A percentile compares a stretch with the other conserved stretches of the same genome.
phyloP scores from a whole-genome alignment of 2,329 filamentous ascomycete genomes.

The Didymella exigua region DNA sequence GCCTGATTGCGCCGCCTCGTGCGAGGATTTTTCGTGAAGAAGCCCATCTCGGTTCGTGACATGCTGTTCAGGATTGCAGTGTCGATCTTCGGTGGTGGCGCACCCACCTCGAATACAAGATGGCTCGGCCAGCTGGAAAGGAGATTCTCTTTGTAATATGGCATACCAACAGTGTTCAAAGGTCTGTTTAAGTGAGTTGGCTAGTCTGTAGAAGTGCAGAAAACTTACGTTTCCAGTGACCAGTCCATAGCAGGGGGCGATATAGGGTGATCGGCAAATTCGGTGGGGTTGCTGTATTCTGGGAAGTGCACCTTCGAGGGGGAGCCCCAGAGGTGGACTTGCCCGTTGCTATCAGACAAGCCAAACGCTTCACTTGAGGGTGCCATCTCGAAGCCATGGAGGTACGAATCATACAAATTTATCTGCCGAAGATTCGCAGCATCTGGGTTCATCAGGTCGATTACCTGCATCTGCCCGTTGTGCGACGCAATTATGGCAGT shows the following conservation, averaged over 20 bases:
- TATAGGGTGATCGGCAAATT: slow-evolving; percentile 71
- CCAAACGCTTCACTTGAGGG: slow-evolving; percentile 86
- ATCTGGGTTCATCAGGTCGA: slow-evolving; percentile 93
- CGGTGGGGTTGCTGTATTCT: slow-evolving; percentile 74
- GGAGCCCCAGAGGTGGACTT: slow-evolving; percentile 87
- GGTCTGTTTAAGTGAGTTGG: slow-evolving; percentile 59
- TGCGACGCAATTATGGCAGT: slow-evolving; percentile 94
- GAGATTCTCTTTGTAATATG: slow-evolving; percentile 86
- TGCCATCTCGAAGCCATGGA: slow-evolving; percentile 83
- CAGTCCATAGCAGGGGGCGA: slow-evolving; percentile 69
- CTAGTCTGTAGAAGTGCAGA: neutral
- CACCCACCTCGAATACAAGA: slow-evolving; percentile 82
- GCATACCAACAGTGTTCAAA: slow-evolving; percentile 84
- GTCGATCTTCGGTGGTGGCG: slow-evolving; percentile 78
- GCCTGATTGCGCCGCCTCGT: slow-evolving; percentile 80
- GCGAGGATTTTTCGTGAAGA: slow-evolving; percentile 77
- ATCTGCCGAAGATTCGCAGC: slow-evolving; percentile 84
- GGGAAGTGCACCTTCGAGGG: slow-evolving; percentile 85
- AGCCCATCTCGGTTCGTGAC: slow-evolving; percentile 74
- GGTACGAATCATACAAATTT: slow-evolving; percentile 71
- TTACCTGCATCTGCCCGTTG: slow-evolving; percentile 90
- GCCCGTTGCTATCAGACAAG: slow-evolving; percentile 77
- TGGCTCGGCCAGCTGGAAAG: slow-evolving; percentile 90
- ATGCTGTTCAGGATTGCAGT: slow-evolving; percentile 70
- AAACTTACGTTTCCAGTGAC: slow-evolving; percentile 69